These are phyloP conservation scores for Malbranchea cinnamomea DNA, from an alignment of 2,329 filamentous ascomycete species.

Conservation along the genomic window DNA sequence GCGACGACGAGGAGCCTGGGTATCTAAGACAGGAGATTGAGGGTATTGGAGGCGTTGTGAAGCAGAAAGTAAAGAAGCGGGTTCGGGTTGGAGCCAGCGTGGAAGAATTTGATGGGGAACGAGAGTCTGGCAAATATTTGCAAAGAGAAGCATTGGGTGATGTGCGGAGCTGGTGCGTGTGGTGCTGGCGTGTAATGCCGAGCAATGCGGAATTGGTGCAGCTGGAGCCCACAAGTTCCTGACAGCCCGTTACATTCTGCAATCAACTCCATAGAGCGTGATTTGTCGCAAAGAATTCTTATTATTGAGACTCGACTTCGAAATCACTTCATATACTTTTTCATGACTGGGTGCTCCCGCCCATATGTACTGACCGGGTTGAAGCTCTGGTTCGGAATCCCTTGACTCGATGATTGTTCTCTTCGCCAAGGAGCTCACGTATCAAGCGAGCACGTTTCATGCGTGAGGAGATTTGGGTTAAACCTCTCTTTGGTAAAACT, in stretches of 20 bases:
- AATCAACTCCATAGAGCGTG: no score
- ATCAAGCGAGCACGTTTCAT: no score
- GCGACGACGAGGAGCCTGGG: conserved; percentile 39
- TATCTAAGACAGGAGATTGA: conserved; percentile 82
- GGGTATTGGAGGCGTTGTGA: conserved; percentile 75
- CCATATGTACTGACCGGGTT: no score
- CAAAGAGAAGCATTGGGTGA: conserved; percentile 53
- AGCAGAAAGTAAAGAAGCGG: conserved; percentile 74
- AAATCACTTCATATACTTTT: no score
- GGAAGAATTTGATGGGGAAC: conserved; percentile 71
- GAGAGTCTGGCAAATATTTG: conserved; percentile 49
- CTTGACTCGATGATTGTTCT: no score
- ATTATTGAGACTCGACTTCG: no score
- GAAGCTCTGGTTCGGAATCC: no score
- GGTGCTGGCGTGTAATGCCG: conserved; percentile 68
- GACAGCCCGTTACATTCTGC: not conserved
- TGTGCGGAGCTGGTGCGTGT: conserved; percentile 76
- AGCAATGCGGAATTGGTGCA: conserved; percentile 44
- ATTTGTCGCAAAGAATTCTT: no score
- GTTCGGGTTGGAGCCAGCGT: conserved; percentile 72
- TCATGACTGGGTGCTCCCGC: no score
- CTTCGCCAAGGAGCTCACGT: no score
- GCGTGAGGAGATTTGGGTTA: no score
- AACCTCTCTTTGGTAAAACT: no score
- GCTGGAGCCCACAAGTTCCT: not conserved